Base-by-base conservation (phyloP, 2,329 filamentous ascomycete genomes). In the Colletotrichum agaves region DNA sequence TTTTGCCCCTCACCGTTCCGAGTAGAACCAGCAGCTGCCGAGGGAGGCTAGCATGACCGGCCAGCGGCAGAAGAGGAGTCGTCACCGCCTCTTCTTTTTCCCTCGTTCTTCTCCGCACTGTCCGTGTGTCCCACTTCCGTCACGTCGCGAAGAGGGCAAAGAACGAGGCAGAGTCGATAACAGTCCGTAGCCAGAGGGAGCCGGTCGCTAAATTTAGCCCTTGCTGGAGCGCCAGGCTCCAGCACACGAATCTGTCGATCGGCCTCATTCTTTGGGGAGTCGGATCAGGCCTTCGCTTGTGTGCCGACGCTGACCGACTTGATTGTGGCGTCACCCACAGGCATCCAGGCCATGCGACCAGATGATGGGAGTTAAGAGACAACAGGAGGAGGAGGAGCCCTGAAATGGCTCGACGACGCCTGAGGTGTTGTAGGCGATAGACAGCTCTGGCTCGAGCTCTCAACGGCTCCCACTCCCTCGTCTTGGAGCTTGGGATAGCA, bases 221-320 rank as follows among this genome's bases (percentile, higher is more conserved):
- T 37, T 49, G 59, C 44, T 50, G 44, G 31, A 46, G 21, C 68
- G 63, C 67, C 67, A 71, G 57, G 21, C 68, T 60, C 67, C 67
- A 71, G 57, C 69, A 63, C 69, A 68, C 55, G 57, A 59, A 59
- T 50, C 52, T 61, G 61, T 66, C 57, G 59, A 70, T 68, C 69
- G 33, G 50, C 62, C 39, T 69, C 62, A 63, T 67, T 63, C 62
- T 50, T 61, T 19, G 63, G 63, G 37, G 13, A 53, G 50, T 69
- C 58, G 46, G 37, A 67, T 52, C 61, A 70, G 46, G 66, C 50
- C 67, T 61, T 70, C 39, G 59, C 55, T 62, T 58, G 33, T 47
- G 27, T 67, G 63, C 67, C 63, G 64, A 61, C 17, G 50, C 50
- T 70, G 65, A 69, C 65, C 67, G 49, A 46, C 55, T 67, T 35